These are phyloP conservation scores for Pseudofabraea citricarpa DNA, from an alignment of 2,329 filamentous ascomycete species.

Conservation along the genomic window DNA sequence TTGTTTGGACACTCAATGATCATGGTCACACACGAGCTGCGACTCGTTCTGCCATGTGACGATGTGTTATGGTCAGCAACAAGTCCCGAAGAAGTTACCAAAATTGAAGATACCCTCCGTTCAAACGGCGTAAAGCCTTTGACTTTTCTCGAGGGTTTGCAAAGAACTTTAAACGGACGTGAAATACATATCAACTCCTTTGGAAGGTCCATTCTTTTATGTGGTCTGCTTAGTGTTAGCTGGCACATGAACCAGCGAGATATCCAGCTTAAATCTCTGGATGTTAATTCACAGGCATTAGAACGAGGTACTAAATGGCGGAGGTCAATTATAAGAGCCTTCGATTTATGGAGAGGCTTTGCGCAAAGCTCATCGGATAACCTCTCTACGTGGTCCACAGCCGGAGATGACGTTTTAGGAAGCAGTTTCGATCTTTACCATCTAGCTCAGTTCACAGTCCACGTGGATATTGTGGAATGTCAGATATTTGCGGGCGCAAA, in stretches of 20 bases:
- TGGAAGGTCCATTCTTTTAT: conserved; percentile 89
- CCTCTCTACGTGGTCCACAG: conserved; percentile 53
- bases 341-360: conserved; percentile 89
- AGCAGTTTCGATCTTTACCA: conserved; percentile 86
- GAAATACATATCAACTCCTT: conserved; percentile 89
- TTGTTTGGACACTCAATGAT: conserved; percentile 98
- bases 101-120: conserved; percentile 74
- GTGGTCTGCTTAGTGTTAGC: conserved; percentile 84
- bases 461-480: conserved; percentile 95
- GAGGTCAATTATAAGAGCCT: conserved; percentile 76
- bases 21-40: conserved; percentile 96
- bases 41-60: conserved; percentile 85
- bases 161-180: conserved; percentile 80
- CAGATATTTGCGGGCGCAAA: conserved; percentile 91
- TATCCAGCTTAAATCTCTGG: conserved; percentile 83
- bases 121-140: conserved; percentile 79
- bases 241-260: conserved; percentile 98
- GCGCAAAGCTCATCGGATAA: conserved; percentile 74
- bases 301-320: conserved; percentile 91
- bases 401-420: conserved; percentile 69
- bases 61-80: conserved; percentile 89
- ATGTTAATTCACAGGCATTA: conserved; percentile 69
- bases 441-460: conserved; percentile 95
- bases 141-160: conserved; percentile 86
- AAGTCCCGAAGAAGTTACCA: conserved; percentile 81